These are phyloP conservation scores for Lasiodiplodia theobromae DNA, from an alignment of 2,329 filamentous ascomycete species.

Conservation along the genomic window DNA sequence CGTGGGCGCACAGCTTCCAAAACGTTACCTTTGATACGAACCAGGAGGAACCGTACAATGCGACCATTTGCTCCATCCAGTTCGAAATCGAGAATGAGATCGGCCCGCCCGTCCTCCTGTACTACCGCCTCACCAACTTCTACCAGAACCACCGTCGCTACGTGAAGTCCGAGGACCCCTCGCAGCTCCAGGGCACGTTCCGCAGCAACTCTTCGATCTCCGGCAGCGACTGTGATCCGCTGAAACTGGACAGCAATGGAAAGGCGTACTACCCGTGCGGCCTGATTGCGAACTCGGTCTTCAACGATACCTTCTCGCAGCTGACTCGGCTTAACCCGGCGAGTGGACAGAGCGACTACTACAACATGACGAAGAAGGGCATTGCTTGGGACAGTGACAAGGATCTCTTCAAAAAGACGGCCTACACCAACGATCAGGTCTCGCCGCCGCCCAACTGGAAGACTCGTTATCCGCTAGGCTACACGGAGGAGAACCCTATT, in stretches of 20 bases:
- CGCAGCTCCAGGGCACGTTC: conserved; percentile 79
- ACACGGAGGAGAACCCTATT: conserved; percentile 69
- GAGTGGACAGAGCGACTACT: conserved; percentile 56
- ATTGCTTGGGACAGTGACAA: conserved; percentile 90
- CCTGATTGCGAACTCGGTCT: conserved; percentile 93
- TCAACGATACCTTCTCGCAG: conserved; percentile 86
- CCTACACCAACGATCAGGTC: conserved; percentile 71
- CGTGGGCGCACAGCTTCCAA: conserved; percentile 44
- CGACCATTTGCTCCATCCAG: conserved; percentile 71
- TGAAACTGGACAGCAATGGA: conserved; percentile 57
- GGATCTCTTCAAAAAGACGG: conserved; percentile 75
- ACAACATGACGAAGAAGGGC: conserved; percentile 76
- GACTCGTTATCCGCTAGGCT: conserved; percentile 70
- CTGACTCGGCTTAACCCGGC: conserved; percentile 67
- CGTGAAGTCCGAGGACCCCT: conserved; percentile 83
- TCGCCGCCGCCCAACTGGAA: conserved; percentile 88
- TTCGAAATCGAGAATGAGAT: conserved; percentile 84
- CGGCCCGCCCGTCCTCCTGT: conserved; percentile 83
- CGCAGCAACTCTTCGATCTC: conserved; percentile 68
- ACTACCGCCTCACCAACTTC: conserved; percentile 96
- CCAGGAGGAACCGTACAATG: conserved; percentile 38
- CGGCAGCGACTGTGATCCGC: conserved; percentile 76
- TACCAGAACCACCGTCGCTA: conserved; percentile 99
- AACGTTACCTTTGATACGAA: conserved; percentile 44
- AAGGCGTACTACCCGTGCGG: conserved; percentile 93